These are phyloP conservation scores for Tetragonia tetragonoides DNA, from an alignment of 148 eudicot species.

Conservation along the genomic window DNA sequence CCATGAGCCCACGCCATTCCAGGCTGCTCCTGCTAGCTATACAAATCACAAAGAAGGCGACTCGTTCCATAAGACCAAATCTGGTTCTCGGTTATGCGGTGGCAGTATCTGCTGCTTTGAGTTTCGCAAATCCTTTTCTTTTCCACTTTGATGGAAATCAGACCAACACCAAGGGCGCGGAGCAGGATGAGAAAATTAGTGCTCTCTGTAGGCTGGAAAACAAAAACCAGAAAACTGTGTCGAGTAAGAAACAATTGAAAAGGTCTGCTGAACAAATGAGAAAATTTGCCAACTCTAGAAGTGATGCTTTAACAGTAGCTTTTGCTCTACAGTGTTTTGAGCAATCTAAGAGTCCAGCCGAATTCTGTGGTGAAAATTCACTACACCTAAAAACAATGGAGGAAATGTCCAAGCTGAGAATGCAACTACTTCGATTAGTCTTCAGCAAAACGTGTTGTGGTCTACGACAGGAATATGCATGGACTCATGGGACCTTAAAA, in stretches of 20 bases:
- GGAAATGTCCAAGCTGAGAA: slow-evolving; percentile 86
- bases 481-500: slow-evolving; percentile 54
- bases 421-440: slow-evolving; percentile 66
- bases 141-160: slow-evolving; percentile 49
- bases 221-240: slow-evolving; percentile 35
- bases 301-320: slow-evolving; percentile 81
- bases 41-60: slow-evolving; percentile 46
- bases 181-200: slow-evolving; percentile 32
- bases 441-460: slow-evolving; percentile 40
- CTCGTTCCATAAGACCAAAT: slow-evolving; percentile 41
- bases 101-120: slow-evolving; percentile 82
- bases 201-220: slow-evolving; percentile 17
- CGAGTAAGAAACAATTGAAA: slow-evolving; percentile 63
- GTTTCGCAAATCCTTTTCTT: slow-evolving; percentile 73
- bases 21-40: slow-evolving; percentile 84
- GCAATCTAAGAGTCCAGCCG: slow-evolving; percentile 35
- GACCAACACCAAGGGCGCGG: slow-evolving; percentile 19
- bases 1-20: slow-evolving; percentile 92
- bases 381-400: slow-evolving; percentile 70
- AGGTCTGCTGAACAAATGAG: slow-evolving; percentile 53
- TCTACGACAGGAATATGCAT: slow-evolving; percentile 46
- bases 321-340: slow-evolving; percentile 83
- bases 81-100: slow-evolving; percentile 67
- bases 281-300: slow-evolving; percentile 66
- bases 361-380: slow-evolving; percentile 56